Evolutionary conservation across 331 rosid genomes (phyloP), one percentile per base, ranked within the genome.

Genomic region (Pyracantha coccinea): DNA sequence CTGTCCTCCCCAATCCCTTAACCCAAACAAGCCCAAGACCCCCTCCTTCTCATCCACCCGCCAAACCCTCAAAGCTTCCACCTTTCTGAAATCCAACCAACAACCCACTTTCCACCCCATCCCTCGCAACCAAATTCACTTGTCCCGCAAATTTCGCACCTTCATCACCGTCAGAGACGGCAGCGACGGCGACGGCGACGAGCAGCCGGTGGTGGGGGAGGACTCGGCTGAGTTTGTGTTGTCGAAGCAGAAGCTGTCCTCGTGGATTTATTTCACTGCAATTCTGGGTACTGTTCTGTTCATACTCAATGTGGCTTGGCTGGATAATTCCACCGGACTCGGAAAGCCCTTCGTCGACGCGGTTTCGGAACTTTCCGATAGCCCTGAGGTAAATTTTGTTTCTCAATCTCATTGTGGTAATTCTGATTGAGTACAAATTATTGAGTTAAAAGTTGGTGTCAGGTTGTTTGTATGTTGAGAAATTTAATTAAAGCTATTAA

Each of bases 191-290:
- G 77, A 68, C 4, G 73, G 38, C 21, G 23, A 58, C 21, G 31
- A 41, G 16, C 57, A 23, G 20, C 35, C 69, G 7, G 50, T 69
- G 8, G 85, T 85, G 31, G 96, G 97, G 1, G 97, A 91, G 80
- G 97, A 91, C 75, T 88, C 97, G 19, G 97, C 95, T 1, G 77
- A 25, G 23, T 91, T 91, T 66, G 75, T 84, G n/a, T 75, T 92
- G 61, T 81, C 80, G 11, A 24, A 85, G 79, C 97, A 92, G 97
- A 91, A 87, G 65, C 57, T 92, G 23, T 73, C 85, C 72, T 88
- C 93, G 16, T 89, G 93, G 97, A 12, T 82, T 28, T 88, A 86
- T 78, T 92, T 88, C 77, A 33, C 83, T 25, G 81, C 50, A 2
- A 77, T 91, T 86, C 79, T 91, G 58, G 97, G 95, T 8, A 79